phyloP scores from a whole-genome alignment of 129 eudicot genomes.

The Sambucus nigra region DNA sequence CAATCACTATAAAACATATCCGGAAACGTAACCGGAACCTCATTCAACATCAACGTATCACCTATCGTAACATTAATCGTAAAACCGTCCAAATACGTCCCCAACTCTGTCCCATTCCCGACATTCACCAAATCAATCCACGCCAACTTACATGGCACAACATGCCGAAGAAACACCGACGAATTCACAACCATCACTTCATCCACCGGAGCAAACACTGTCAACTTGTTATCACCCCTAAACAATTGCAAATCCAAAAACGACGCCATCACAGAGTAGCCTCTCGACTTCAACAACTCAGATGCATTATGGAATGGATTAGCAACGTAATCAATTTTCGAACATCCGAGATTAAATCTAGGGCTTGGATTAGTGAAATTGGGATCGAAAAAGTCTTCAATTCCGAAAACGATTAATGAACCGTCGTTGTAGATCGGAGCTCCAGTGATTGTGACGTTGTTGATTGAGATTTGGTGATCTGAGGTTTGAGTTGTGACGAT shows the following conservation, averaged over 20 bases:
- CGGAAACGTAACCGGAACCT: slow-evolving; percentile 46
- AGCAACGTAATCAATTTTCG: slow-evolving; percentile 4
- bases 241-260: slow-evolving; percentile 65
- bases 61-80: slow-evolving; percentile 25
- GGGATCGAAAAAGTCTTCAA: slow-evolving; percentile 43
- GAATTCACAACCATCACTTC: slow-evolving; percentile 40
- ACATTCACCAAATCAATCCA: slow-evolving; percentile 42
- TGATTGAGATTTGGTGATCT: slow-evolving; percentile 28
- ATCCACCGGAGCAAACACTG: slow-evolving; percentile 66
- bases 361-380: slow-evolving; percentile 25
- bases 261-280: slow-evolving; percentile 55
- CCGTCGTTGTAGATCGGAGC: slow-evolving; percentile 74
- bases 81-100: slow-evolving; percentile 50
- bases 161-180: slow-evolving; percentile 51
- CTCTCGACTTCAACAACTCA: slow-evolving; percentile 44
- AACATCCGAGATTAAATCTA: slow-evolving; percentile 1
- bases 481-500: slow-evolving; percentile 29
- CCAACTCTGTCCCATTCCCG: slow-evolving; percentile 32
- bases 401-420: slow-evolving; percentile 38
- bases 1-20: slow-evolving; percentile 54
- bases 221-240: slow-evolving; percentile 37
- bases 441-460: slow-evolving; percentile 34
- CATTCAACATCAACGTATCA: slow-evolving; percentile 46
- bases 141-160: slow-evolving; percentile 48
- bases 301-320: slow-evolving; percentile 38